Evolutionary conservation across 176 grass and related monocot genomes (phyloP), one percentile per base, ranked within the genome.

Genomic region (Eleusine indica): DNA sequence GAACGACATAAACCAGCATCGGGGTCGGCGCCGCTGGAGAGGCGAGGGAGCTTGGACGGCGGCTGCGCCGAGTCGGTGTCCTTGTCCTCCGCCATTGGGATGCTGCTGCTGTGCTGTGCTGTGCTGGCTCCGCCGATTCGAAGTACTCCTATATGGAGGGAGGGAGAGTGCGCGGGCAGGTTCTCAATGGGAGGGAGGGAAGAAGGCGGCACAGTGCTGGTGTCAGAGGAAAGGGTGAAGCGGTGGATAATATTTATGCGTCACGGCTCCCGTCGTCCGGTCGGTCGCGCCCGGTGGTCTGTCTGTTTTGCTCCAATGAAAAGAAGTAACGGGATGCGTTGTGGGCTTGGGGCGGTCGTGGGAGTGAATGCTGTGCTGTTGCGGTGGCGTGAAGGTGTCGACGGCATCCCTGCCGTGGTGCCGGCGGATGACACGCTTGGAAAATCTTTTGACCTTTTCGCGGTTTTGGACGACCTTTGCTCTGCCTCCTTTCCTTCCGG

Each of bases 41-140:
- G 84, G 75, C 94, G 91, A n/a, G 84, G 89, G 8, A 63, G 71
- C 86, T 97, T 97, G 57, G 75, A 78, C 64, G 91, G 89, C 52
- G 88, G 91, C 82, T 80, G 83, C 13, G 81, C 58, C 68, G 83
- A 87, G 56, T 86, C 87, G 79, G 76, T 83, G 6, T 92, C 90
- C 51, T 82, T 90, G 76, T 87, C 84, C 0, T 78, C 75, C 12
- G 79, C 82, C 90, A 92, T 89, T 19, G 17, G 77, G 53, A 40
- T 66, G 82, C 53, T 17, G n/a, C 2, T 66, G 65, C 17, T 54
- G 52, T 54, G 16, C 54, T 54, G 25, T 25, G 25, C 25, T 25
- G 25, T 16, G 77, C 44, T 53, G 12, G 41, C 70, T 85, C 56
- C 43, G 30, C 56, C 43, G 30, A 42, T 85, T 76, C 64, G 12